phyloP scores from a whole-genome alignment of 2,329 filamentous ascomycete species.

The Penicillium sp. region DNA sequence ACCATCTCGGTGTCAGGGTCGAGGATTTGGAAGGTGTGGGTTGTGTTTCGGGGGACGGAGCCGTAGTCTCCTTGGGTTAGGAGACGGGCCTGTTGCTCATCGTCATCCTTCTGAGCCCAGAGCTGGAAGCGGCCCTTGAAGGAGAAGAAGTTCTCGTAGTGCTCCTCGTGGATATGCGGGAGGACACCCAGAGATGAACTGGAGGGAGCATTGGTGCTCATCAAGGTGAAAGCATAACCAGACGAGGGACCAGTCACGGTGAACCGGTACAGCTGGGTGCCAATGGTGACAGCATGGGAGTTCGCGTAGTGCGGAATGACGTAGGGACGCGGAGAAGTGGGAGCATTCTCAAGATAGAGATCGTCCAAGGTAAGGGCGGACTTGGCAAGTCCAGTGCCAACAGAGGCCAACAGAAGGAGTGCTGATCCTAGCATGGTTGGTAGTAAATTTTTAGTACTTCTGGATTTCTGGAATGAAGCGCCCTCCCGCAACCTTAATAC shows the following conservation, averaged over 20 bases:
- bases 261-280: constrained; percentile 43
- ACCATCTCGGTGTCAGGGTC: constrained; percentile 51
- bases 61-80: constrained; percentile 50
- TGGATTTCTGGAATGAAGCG: background rate
- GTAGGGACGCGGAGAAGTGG: constrained; percentile 36
- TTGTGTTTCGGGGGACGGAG: constrained; percentile 47
- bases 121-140: constrained; percentile 48
- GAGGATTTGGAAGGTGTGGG: constrained; percentile 51
- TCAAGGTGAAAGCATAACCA: constrained; percentile 46
- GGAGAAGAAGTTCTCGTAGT: constrained; percentile 52
- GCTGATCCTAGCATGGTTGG: constrained; percentile 10
- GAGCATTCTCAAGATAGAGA: constrained; percentile 31
- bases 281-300: constrained; percentile 34
- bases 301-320: constrained; percentile 36
- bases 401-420: constrained; percentile 8
- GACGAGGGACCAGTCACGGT: constrained; percentile 48
- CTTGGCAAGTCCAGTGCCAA: constrained; percentile 6
- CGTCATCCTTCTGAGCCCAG: constrained; percentile 41
- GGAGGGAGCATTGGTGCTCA: constrained; percentile 45
- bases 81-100: constrained; percentile 39
- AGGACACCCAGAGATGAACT: constrained; percentile 43
- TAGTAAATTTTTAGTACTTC: background rate
- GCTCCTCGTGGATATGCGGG: constrained; percentile 44
- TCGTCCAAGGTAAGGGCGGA: constrained; percentile 13
- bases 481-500: background rate